These are phyloP conservation scores for Mortierella claussenii DNA, from an alignment of 192 early-diverging fungal genomes.

Conservation along the genomic window DNA sequence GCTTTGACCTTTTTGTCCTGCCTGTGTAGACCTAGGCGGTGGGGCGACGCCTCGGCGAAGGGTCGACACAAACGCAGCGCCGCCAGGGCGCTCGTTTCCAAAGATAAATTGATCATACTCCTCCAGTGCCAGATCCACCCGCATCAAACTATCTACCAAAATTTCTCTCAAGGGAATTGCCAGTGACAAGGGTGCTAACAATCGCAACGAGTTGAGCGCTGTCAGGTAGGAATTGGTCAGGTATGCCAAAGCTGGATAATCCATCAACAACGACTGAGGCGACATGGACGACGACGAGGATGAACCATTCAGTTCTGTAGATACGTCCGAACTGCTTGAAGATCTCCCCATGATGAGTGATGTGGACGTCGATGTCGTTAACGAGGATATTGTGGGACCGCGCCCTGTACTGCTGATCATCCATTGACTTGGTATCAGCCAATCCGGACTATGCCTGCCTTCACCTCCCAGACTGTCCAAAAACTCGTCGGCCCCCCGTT, in stretches of 20 bases:
- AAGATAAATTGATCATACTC: slow-evolving; percentile 43
- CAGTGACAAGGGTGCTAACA: slow-evolving; percentile 61
- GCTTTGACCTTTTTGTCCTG: background rate
- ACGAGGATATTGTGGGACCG: slow-evolving; percentile 13
- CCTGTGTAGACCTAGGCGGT: background rate
- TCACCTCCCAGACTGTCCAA: slow-evolving; percentile 53
- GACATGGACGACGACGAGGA: slow-evolving; percentile 43
- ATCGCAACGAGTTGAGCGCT: slow-evolving; percentile 73
- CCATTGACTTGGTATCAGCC: slow-evolving; percentile 56
- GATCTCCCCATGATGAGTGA: slow-evolving; percentile 15
- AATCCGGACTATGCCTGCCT: slow-evolving; percentile 32
- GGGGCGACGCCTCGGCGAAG: too few relatives aligned
- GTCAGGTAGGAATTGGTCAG: slow-evolving; percentile 73
- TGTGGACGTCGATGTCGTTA: slow-evolving; percentile 17
- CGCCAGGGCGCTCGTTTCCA: slow-evolving; percentile 30
- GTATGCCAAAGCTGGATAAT: slow-evolving; percentile 72
- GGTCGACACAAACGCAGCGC: slow-evolving; percentile 14
- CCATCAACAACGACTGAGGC: slow-evolving; percentile 64
- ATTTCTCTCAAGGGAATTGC: slow-evolving; percentile 42
- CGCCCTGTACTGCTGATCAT: slow-evolving; percentile 54
- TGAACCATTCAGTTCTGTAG: background rate
- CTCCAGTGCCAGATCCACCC: slow-evolving; percentile 29
- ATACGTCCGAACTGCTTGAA: too few relatives aligned
- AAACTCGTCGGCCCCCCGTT: slow-evolving; percentile 61
- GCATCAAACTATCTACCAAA: slow-evolving; percentile 31